Evolutionary conservation across 1,284 basidiomycete species (phyloP), one percentile per base, ranked within the genome.

Genomic region (Phellopilus nigrolimitatus): DNA sequence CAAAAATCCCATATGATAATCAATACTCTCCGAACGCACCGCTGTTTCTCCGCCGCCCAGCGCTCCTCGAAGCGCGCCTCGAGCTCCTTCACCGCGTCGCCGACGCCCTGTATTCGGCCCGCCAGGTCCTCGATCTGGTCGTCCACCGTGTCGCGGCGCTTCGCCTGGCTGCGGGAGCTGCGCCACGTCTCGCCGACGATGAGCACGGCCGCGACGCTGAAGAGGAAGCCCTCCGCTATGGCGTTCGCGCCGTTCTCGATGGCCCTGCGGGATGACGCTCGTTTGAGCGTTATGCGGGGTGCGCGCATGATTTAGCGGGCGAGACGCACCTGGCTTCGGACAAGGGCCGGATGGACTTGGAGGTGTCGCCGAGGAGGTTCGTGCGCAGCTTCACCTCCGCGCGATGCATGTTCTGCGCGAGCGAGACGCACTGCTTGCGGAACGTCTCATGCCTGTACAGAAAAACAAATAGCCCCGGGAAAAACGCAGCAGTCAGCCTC

Each of bases 181-280:
- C 91, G 81, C 73, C 80, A 93, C 34, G 82, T 72, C 66, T 95
- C 91, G 3, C 85, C 86, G 2, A 93, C 57, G 46, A 94, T 91
- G 5, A 94, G 70, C 0, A 70, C 68, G 0, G 84, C 84, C 0
- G 89, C 91, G 3, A 95, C 91, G 4, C 73, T 59, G 65, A 95
- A 94, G 3, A 95, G 75, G 62, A 95, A 95, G 0, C 87, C 84
- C 68, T 94, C 91, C 0, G 91, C 91, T 9, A 95, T 70, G 13
- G 84, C 78, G 54, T 91, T 92, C 10, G 91, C 89, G 12, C 91
- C 91, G 60, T 88, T 92, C 60, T 93, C 90, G 47, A 94, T 88
- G 0, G 91, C 91, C 59, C 91, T 93, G 57, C 43, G 24, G 15
- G n/a, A n/a, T n/a, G n/a, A n/a, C n/a, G n/a, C n/a, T n/a, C n/a